Percentiles rank a stretch among this genome's conserved stretches.
These are phyloP conservation scores for Globisporangium perplexum DNA, from an alignment of 352 stramenopile genomes.

Conservation along the genomic window DNA sequence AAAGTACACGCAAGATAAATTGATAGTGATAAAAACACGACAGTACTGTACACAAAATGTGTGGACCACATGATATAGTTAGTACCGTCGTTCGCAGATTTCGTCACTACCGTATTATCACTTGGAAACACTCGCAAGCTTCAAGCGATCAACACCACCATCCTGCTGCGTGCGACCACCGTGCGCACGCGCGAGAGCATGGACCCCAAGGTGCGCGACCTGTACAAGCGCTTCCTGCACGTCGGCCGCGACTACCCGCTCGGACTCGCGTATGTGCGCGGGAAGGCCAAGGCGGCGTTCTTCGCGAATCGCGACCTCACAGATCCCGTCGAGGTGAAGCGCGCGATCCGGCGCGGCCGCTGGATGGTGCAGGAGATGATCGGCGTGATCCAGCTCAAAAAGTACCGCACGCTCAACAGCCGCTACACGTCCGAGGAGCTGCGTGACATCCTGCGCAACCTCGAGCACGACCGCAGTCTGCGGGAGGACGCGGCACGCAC, in stretches of 20 bases:
- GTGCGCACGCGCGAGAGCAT: too few species aligned
- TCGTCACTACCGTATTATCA: too few species aligned
- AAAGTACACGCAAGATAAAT: too few species aligned
- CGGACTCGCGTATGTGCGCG: conserved; percentile 88
- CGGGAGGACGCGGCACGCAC: conserved; percentile 23
- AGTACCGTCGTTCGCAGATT: too few species aligned
- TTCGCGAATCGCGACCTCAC: conserved; percentile 76
- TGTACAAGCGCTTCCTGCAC: conserved; percentile 94
- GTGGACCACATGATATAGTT: too few species aligned
- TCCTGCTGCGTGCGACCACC: too few species aligned
- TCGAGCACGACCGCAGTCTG: conserved; percentile 24
- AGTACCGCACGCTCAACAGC: conserved; percentile 93
- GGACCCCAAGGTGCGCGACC: conserved; percentile 91
- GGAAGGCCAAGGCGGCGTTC: conserved; percentile 90
- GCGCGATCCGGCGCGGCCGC: conserved; percentile 89
- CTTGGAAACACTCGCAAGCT: too few species aligned
- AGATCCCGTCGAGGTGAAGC: conserved; percentile 47
- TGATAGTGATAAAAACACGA: too few species aligned
- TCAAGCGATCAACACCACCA: too few species aligned
- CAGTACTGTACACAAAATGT: background rate
- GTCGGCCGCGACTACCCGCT: conserved; percentile 95
- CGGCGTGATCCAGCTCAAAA: conserved; percentile 97
- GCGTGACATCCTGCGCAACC: conserved; percentile 25
- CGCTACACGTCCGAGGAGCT: conserved; percentile 87
- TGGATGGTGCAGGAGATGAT: conserved; percentile 96